phyloP scores from a whole-genome alignment of 2,329 filamentous ascomycete species.

The Neonectria magnoliae region DNA sequence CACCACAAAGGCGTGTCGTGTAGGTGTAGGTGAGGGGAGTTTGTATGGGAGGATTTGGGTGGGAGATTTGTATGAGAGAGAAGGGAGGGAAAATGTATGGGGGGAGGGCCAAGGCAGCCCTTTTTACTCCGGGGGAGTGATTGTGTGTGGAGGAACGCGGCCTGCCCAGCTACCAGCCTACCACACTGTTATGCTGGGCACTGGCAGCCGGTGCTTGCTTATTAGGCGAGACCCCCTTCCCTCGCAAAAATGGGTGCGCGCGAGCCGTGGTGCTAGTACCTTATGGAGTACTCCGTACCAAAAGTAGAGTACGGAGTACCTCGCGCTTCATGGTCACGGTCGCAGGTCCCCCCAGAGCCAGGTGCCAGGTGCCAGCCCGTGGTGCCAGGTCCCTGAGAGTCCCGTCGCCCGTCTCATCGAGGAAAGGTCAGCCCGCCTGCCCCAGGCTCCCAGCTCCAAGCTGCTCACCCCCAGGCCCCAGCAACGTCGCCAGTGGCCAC shows the following conservation, averaged over 20 bases:
- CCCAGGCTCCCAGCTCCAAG: conserved; percentile 34
- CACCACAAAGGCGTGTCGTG: conserved; percentile 56
- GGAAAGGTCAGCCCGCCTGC: conserved; percentile 31
- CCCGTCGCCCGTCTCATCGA: conserved; percentile 15
- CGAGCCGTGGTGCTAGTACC: conserved; percentile 29
- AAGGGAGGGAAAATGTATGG: conserved; percentile 65
- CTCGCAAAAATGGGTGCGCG: conserved; percentile 44
- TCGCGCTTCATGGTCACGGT: background rate
- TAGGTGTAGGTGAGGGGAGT: conserved; percentile 52
- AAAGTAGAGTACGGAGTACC: conserved; percentile 18
- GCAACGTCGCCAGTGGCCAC: conserved; percentile 32
- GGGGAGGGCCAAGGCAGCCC: conserved; percentile 62
- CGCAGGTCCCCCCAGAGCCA: conserved; percentile 1
- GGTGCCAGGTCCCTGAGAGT: conserved; percentile 16
- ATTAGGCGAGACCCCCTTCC: conserved; percentile 40
- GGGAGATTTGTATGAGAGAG: conserved; percentile 71
- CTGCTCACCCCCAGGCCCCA: conserved; percentile 34
- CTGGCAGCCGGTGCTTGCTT: conserved; percentile 42
- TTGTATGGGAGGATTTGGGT: conserved; percentile 65
- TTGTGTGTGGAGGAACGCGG: conserved; percentile 57
- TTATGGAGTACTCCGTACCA: conserved; percentile 12
- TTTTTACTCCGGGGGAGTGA: conserved; percentile 74
- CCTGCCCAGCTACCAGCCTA: conserved; percentile 37
- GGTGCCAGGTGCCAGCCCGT: background rate
- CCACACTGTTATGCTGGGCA: conserved; percentile 43